Evolutionary conservation across 2,329 filamentous ascomycete species (phyloP).

Genomic region (Fusarium sp.): DNA sequence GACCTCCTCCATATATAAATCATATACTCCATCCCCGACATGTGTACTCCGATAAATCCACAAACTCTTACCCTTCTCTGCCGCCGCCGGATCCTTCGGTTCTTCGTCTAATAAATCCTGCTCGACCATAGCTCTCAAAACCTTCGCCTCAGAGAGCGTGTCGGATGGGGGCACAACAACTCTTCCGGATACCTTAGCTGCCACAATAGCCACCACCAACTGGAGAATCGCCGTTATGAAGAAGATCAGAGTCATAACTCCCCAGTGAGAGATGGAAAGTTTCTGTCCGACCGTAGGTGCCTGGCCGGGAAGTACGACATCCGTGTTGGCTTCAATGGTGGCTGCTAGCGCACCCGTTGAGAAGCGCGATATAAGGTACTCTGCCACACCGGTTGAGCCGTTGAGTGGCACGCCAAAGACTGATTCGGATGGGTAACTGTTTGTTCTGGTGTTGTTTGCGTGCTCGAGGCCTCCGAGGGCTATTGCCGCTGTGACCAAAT

Average conservation of each 20-base stretch:
- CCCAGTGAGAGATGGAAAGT: slow-evolving; percentile 7
- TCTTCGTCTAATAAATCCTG: neutral
- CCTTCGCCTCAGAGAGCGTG: neutral
- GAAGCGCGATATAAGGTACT: slow-evolving; percentile 7
- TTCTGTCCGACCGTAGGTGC: slow-evolving; percentile 4
- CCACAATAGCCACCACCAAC: slow-evolving; percentile 2
- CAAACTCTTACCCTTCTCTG: neutral
- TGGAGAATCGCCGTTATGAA: slow-evolving; percentile 6
- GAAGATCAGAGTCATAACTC: neutral
- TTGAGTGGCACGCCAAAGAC: neutral
- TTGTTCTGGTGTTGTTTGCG: neutral
- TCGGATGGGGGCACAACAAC: slow-evolving; percentile 7
- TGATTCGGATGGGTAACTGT: neutral
- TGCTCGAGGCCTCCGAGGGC: slow-evolving; percentile 22
- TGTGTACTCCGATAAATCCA: slow-evolving; percentile 3
- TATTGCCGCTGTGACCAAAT: slow-evolving; percentile 21
- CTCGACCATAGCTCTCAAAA: slow-evolving; percentile 7
- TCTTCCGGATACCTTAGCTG: neutral
- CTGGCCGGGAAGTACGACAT: neutral
- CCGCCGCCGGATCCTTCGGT: neutral
- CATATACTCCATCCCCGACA: neutral
- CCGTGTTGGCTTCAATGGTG: neutral
- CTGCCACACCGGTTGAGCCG: neutral
- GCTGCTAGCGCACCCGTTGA: slow-evolving; percentile 1
- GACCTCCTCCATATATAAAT: slow-evolving; percentile 1